Percentiles rank a stretch among this genome's conserved stretches.
These are phyloP conservation scores for Codiaeum variegatum DNA, from an alignment of 441 rosid genomes.

Conservation along the genomic window DNA sequence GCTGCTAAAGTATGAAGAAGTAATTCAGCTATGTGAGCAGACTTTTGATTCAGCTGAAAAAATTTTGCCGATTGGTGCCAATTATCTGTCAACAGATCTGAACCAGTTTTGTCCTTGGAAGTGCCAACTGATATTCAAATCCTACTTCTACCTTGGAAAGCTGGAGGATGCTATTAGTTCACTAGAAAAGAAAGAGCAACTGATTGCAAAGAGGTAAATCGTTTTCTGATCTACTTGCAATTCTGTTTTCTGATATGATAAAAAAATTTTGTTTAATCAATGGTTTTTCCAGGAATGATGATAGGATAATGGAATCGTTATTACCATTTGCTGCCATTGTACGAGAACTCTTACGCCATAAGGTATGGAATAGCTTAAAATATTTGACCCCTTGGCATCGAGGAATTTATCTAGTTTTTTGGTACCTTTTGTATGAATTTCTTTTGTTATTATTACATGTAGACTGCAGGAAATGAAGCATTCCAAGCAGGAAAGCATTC, in stretches of 20 bases:
- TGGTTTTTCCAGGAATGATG: conserved; percentile 33
- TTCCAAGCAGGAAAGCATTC: conserved; percentile 80
- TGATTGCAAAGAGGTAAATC: conserved; percentile 43
- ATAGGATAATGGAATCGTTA: conserved; percentile 45
- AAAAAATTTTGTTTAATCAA: conserved; percentile 19
- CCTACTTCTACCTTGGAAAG: conserved; percentile 76
- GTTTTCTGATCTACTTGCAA: conserved; percentile 5
- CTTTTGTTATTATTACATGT: conserved; percentile 18
- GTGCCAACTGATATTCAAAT: conserved; percentile 52
- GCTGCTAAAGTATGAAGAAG: conserved; percentile 80
- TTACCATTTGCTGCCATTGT: conserved; percentile 58
- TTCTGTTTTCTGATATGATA: conserved; percentile 19
- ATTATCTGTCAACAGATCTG: conserved; percentile 25
- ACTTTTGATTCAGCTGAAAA: conserved; percentile 67
- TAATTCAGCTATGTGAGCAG: conserved; percentile 76
- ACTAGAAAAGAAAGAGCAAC: conserved; percentile 58
- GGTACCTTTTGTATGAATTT: conserved; percentile 3
- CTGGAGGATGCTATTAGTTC: conserved; percentile 78
- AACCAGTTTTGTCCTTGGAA: conserved; percentile 66
- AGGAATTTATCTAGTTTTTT: background rate
- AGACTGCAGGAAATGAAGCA: conserved; percentile 94
- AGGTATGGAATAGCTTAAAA: conserved; percentile 40
- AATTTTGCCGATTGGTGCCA: conserved; percentile 38
- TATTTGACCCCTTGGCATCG: background rate
- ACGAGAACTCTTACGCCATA: conserved; percentile 64